These are phyloP conservation scores for Colletotrichum simmondsii DNA, from an alignment of 2,329 filamentous ascomycete genomes.

Conservation along the genomic window DNA sequence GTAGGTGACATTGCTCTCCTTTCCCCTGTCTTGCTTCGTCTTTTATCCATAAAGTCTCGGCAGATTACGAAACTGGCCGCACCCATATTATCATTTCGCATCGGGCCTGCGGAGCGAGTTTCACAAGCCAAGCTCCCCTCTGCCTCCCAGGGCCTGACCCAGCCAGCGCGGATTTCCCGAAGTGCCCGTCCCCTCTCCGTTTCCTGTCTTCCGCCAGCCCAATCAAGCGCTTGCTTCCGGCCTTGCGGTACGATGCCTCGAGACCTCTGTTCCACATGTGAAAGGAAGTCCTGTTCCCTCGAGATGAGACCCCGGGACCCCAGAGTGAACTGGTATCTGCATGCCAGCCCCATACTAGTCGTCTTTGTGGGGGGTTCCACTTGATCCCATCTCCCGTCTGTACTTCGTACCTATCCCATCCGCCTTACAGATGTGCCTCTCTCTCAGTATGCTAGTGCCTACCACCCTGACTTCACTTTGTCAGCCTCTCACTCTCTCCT, in stretches of 20 bases:
- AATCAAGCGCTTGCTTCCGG: conserved; percentile 29
- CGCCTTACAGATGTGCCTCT: conserved; percentile 6
- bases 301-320: conserved; percentile 21
- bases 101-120: conserved; percentile 45
- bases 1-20: conserved; percentile 24
- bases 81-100: conserved; percentile 40
- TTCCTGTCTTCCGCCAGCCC: conserved; percentile 24
- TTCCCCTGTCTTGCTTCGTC: conserved; percentile 35
- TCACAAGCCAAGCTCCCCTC: conserved; percentile 36
- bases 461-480: conserved; percentile 9
- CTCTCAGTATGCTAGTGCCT: conserved; percentile 11
- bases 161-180: not conserved
- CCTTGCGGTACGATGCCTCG: not conserved
- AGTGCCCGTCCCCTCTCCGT: not conserved
- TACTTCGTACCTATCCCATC: conserved; percentile 24
- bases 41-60: conserved; percentile 42
- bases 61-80: conserved; percentile 41
- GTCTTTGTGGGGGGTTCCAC: conserved; percentile 32
- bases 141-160: not conserved
- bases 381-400: conserved; percentile 28
- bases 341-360: conserved; percentile 27
- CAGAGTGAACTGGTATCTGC: conserved; percentile 3
- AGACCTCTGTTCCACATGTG: conserved; percentile 26
- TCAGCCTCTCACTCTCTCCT: not conserved
- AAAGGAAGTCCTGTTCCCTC: conserved; percentile 14